These are phyloP conservation scores for Phialocephala sp. DNA, from an alignment of 2,329 filamentous ascomycete species.

Conservation along the genomic window DNA sequence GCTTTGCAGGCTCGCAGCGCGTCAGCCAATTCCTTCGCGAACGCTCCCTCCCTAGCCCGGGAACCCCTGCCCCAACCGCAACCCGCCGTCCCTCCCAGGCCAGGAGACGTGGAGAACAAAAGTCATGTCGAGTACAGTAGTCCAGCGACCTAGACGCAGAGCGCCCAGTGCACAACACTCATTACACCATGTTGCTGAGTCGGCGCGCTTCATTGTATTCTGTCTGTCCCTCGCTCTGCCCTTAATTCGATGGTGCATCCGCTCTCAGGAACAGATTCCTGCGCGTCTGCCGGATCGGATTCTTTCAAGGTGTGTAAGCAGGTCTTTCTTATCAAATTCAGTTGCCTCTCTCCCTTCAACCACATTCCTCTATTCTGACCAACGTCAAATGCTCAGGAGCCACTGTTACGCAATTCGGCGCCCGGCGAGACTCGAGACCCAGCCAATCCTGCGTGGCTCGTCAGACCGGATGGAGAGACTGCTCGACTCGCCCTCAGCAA, in stretches of 20 bases:
- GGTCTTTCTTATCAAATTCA: conserved; percentile 18
- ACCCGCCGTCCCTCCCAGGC: not conserved
- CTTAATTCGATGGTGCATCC: conserved; percentile 8
- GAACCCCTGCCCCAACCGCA: not conserved
- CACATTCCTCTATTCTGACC: conserved; percentile 9
- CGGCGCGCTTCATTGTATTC: conserved; percentile 12
- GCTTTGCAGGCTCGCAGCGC: conserved; percentile 5
- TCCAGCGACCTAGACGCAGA: conserved; percentile 13
- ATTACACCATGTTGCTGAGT: conserved; percentile 19
- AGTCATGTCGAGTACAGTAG: conserved; percentile 10
- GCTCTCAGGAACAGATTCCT: conserved; percentile 16
- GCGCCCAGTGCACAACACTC: conserved; percentile 33
- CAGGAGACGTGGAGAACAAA: not conserved
- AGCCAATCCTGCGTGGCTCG: conserved; percentile 10
- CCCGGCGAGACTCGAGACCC: conserved; percentile 5
- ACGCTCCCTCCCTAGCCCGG: too few species aligned
- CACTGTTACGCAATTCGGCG: conserved; percentile 15
- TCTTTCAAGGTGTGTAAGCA: conserved; percentile 35
- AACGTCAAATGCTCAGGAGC: conserved; percentile 22
- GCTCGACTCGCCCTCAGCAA: conserved; percentile 31
- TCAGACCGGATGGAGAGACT: conserved; percentile 44
- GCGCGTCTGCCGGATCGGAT: conserved; percentile 19
- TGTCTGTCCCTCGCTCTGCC: not conserved
- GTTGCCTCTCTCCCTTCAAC: conserved; percentile 1
- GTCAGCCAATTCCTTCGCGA: conserved; percentile 15